These are phyloP conservation scores for Pichia sp. DNA, from an alignment of 1,139 yeast genomes.

Conservation along the genomic window DNA sequence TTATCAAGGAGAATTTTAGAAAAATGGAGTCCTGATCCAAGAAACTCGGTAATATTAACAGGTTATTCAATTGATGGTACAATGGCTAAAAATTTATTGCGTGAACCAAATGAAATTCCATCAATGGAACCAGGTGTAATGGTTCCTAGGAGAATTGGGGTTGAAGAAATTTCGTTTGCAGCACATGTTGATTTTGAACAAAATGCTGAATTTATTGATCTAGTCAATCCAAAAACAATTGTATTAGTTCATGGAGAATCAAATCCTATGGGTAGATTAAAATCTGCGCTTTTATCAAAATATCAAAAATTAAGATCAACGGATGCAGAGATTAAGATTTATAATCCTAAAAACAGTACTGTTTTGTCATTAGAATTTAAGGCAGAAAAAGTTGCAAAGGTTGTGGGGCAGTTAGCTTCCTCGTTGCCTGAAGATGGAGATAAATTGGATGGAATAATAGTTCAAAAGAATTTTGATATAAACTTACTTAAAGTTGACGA, in stretches of 20 bases:
- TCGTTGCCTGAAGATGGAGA: conserved; percentile 34
- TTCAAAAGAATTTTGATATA: conserved; percentile 85
- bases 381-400: conserved; percentile 81
- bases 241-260: conserved; percentile 97
- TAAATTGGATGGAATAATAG: conserved; percentile 77
- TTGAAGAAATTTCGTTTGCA: conserved; percentile 97
- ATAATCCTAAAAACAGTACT: conserved; percentile 88
- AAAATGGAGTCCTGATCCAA: conserved; percentile 96
- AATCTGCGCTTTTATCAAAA: conserved; percentile 84
- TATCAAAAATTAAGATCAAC: conserved; percentile 79
- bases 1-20: conserved; percentile 86
- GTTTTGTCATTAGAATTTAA: conserved; percentile 70
- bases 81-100: conserved; percentile 82
- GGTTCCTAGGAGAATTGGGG: conserved; percentile 78
- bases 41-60: conserved; percentile 79
- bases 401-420: conserved; percentile 70
- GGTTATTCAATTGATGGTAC: conserved; percentile 99
- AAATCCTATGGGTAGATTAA: conserved; percentile 94
- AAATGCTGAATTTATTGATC: conserved; percentile 83
- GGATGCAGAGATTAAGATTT: conserved; percentile 85
- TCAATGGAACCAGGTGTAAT: conserved; percentile 70
- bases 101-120: conserved; percentile 86
- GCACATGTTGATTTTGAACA: conserved; percentile 98
- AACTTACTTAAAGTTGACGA: conserved; percentile 78
- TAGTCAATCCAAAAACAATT: conserved; percentile 74